phyloP scores from a whole-genome alignment of 1,139 yeast genomes.

The Taiozyma sp. region DNA sequence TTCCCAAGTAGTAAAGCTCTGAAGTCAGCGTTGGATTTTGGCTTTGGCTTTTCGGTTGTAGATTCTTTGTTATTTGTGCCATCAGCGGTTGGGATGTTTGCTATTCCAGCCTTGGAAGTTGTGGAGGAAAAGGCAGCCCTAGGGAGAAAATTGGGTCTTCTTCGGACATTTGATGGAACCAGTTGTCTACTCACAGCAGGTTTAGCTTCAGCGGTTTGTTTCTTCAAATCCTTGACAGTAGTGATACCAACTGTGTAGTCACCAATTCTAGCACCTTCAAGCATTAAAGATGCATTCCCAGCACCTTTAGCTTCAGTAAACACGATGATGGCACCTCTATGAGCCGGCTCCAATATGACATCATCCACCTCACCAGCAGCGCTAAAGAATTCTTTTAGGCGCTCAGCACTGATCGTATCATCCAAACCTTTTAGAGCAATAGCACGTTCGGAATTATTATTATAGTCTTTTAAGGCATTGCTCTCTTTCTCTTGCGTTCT shows the following conservation, averaged over 20 bases:
- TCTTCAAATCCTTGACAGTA: slow-evolving; percentile 31
- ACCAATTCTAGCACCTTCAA: slow-evolving; percentile 40
- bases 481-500: slow-evolving; percentile 25
- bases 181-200: not conserved
- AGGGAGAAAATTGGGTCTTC: not conserved
- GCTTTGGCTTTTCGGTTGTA: not conserved
- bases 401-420: slow-evolving; percentile 40
- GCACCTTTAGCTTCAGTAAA: slow-evolving; percentile 42
- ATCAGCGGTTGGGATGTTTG: not conserved
- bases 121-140: not conserved
- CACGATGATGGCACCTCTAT: slow-evolving; percentile 49
- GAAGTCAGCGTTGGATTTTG: slow-evolving; percentile 34
- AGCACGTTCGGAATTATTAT: slow-evolving; percentile 24
- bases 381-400: slow-evolving; percentile 31
- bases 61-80: not conserved
- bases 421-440: slow-evolving; percentile 42
- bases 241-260: slow-evolving; percentile 34
- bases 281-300: slow-evolving; percentile 49
- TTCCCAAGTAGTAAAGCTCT: slow-evolving; percentile 31
- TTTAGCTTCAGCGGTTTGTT: not conserved
- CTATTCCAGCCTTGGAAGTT: not conserved
- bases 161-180: slow-evolving; percentile 1
- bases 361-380: slow-evolving; percentile 35
- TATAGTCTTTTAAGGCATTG: slow-evolving; percentile 22
- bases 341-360: slow-evolving; percentile 42